Evolutionary conservation across 805 yeast species (phyloP).

Genomic region (Cyberlindnera misumaiensis): DNA sequence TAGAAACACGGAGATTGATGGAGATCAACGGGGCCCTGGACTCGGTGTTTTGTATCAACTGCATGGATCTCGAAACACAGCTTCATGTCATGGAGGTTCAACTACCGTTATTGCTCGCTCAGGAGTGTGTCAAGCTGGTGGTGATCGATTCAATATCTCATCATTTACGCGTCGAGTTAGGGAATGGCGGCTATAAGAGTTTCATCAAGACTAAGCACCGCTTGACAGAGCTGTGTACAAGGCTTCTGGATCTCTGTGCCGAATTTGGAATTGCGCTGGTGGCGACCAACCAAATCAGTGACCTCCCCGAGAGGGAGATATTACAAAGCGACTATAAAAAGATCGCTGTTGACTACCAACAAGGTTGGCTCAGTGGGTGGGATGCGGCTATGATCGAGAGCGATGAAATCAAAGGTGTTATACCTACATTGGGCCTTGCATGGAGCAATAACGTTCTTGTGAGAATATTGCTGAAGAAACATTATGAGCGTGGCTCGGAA

Average conservation of each 20-base stretch:
- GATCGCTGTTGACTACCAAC: conserved; percentile 51
- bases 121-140: conserved; percentile 42
- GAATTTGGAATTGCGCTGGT: conserved; percentile 52
- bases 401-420: conserved; percentile 19
- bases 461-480: conserved; percentile 40
- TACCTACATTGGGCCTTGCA: conserved; percentile 49
- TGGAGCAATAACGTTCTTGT: conserved; percentile 49
- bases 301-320: conserved; percentile 33
- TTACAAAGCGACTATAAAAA: conserved; percentile 19
- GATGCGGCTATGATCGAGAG: conserved; percentile 23
- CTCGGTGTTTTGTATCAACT: conserved; percentile 47
- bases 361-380: conserved; percentile 77
- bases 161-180: conserved; percentile 61
- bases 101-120: conserved; percentile 48
- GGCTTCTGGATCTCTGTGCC: conserved; percentile 42
- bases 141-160: conserved; percentile 82
- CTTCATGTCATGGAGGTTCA: conserved; percentile 68
- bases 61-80: conserved; percentile 64
- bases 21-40: conserved; percentile 34
- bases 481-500: conserved; percentile 26
- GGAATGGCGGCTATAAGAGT: conserved; percentile 16
- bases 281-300: conserved; percentile 76
- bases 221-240: conserved; percentile 36
- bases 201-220: conserved; percentile 33
- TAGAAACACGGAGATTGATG: conserved; percentile 61